Evolutionary conservation across 2,329 filamentous ascomycete genomes (phyloP).

Genomic region (Microsporum audouinii): DNA sequence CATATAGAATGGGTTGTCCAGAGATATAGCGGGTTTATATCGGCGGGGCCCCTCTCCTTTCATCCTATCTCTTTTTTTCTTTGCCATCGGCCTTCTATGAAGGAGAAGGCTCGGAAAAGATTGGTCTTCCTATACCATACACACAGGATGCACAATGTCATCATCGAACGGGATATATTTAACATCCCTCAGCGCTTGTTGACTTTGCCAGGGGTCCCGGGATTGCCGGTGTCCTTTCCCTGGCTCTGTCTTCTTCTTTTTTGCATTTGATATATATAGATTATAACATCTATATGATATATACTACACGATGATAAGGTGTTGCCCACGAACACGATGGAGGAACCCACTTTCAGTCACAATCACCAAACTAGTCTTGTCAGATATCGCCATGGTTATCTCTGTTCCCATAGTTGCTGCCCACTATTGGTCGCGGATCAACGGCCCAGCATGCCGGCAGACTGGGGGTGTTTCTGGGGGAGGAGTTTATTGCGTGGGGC

Average conservation of each 20-base stretch:
- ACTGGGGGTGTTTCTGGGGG: neutral
- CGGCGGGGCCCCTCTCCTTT: neutral
- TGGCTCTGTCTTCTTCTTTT: neutral
- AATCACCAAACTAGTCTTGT: neutral
- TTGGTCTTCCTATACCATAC: neutral
- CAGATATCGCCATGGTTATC: neutral
- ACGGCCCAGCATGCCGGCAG: neutral
- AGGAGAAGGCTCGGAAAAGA: neutral
- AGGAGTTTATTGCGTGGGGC: conserved; percentile 1
- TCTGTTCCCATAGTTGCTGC: neutral
- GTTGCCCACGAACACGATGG: neutral
- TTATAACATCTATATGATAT: too few relatives aligned
- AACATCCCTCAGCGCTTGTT: conserved; percentile 2
- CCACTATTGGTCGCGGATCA: conserved; percentile 3
- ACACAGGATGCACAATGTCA: neutral
- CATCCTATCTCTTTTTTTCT: neutral
- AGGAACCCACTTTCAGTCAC: neutral
- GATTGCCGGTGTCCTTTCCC: neutral
- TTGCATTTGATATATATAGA: neutral
- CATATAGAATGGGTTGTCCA: neutral
- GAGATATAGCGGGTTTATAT: neutral
- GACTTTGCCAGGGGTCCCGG: neutral
- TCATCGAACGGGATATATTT: neutral
- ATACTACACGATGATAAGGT: too few relatives aligned
- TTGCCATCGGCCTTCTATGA: neutral